Conservation (phyloP, 306 rosid genomes). For the Ormosia semicastrata region DNA sequence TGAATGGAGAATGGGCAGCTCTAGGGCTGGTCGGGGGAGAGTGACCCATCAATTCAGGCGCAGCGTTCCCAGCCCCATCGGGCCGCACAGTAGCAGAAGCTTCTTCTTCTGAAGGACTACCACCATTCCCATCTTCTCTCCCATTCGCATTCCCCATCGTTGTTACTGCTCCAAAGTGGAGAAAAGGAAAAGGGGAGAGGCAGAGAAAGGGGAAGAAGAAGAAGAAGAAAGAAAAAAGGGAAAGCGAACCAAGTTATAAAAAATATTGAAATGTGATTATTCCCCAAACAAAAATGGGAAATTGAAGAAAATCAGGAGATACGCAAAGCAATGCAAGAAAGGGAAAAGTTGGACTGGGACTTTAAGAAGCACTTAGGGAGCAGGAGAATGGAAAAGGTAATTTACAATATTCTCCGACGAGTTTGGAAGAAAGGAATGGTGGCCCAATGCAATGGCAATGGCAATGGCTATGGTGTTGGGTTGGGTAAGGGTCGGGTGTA, state of each 20-base stretch:
- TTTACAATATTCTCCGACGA: too few relatives aligned
- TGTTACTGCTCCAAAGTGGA: background rate
- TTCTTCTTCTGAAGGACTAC: slow-evolving; percentile 43
- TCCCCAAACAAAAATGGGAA: too few relatives aligned
- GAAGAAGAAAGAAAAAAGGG: background rate
- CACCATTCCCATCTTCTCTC: slow-evolving; percentile 62
- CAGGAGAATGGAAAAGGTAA: too few relatives aligned
- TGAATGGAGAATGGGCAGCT: slow-evolving; percentile 76
- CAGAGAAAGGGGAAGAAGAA: background rate
- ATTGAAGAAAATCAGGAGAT: too few relatives aligned
- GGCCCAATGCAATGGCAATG: too few relatives aligned
- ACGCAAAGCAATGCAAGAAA: too few relatives aligned
- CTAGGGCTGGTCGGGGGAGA: slow-evolving; percentile 80
- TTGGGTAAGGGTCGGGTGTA: too few relatives aligned
- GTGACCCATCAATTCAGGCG: slow-evolving; percentile 42
- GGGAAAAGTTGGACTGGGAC: too few relatives aligned
- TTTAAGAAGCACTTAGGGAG: too few relatives aligned
- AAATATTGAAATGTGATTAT: too few relatives aligned
- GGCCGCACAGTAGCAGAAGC: background rate
- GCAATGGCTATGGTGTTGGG: too few relatives aligned
- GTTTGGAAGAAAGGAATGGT: slow-evolving; percentile 60
- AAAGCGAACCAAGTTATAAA: slow-evolving; percentile 3
- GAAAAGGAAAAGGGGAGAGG: background rate
- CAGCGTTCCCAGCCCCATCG: background rate
- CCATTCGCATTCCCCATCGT: slow-evolving; percentile 78